Conservation (phyloP, 2,329 filamentous ascomycete genomes). For the Scopulariopsis brevicaulis region DNA sequence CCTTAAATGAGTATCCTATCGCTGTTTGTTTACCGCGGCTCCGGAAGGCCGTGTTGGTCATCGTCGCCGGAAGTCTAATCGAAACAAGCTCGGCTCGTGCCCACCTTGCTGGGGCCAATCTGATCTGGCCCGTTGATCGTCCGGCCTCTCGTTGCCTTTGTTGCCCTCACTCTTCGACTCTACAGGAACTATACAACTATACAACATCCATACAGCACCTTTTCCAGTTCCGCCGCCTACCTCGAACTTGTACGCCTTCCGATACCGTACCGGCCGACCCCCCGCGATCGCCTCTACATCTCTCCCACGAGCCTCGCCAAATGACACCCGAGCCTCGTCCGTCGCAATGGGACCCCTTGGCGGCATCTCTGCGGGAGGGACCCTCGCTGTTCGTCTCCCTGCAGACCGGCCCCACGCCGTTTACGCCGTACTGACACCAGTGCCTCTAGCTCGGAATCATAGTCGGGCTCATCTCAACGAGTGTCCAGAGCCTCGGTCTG, state of each 20-base stretch:
- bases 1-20: background rate
- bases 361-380: slow-evolving; percentile 67
- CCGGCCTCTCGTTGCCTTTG: background rate
- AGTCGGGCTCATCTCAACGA: slow-evolving; percentile 86
- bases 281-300: background rate
- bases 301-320: background rate
- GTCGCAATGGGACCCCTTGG: slow-evolving; percentile 21
- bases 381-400: slow-evolving; percentile 52
- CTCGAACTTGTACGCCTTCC: background rate
- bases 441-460: slow-evolving; percentile 68
- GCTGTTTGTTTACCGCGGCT: background rate
- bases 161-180: background rate
- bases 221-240: background rate
- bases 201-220: background rate
- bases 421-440: slow-evolving; percentile 10
- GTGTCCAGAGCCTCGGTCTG: slow-evolving; percentile 86
- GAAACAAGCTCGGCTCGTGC: background rate
- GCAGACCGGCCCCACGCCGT: background rate
- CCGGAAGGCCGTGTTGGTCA: background rate
- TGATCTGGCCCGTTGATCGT: background rate
- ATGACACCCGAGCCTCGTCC: slow-evolving; percentile 2
- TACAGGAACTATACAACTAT: background rate
- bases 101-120: background rate
- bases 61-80: background rate
- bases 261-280: background rate